phyloP scores from a whole-genome alignment of 169 alveolate genomes.

The Pseudocohnilembus persalinus region DNA sequence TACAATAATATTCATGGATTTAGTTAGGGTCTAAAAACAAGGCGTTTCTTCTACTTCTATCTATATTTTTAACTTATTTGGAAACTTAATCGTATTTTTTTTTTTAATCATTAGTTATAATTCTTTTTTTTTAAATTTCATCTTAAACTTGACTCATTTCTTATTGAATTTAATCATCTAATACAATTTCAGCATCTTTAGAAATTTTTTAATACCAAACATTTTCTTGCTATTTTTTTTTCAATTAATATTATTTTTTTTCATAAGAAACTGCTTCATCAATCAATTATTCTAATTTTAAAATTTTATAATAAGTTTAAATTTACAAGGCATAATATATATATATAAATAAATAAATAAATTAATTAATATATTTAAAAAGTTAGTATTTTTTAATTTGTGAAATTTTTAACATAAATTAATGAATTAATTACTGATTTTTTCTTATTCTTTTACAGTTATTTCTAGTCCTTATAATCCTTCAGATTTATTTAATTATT shows the following conservation, averaged over 20 bases:
- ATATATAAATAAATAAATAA: no score
- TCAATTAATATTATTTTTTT: slow-evolving; percentile 4
- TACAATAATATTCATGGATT: no score
- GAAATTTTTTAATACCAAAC: slow-evolving; percentile 47
- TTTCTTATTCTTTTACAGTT: slow-evolving; percentile 2
- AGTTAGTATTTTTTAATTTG: no score
- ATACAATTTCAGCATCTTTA: slow-evolving; percentile 33
- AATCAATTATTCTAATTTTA: background rate
- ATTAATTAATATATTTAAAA: no score
- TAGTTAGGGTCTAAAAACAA: background rate
- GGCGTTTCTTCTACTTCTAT: background rate
- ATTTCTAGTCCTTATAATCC: slow-evolving; percentile 9
- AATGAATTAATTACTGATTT: slow-evolving; percentile 1
- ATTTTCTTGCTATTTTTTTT: slow-evolving; percentile 14
- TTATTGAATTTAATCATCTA: slow-evolving; percentile 34
- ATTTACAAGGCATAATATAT: no score
- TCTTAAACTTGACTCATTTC: slow-evolving; percentile 24
- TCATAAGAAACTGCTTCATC: slow-evolving; percentile 1
- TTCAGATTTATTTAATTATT: background rate
- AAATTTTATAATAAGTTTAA: no score
- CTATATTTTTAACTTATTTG: background rate
- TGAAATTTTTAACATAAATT: background rate
- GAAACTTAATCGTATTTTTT: background rate
- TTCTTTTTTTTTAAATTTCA: slow-evolving; percentile 12
- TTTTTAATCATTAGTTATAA: background rate